Evolutionary conservation across 305 asterid species (phyloP), one percentile per base, ranked within the genome.

Genomic region (Fraxinus albicans): DNA sequence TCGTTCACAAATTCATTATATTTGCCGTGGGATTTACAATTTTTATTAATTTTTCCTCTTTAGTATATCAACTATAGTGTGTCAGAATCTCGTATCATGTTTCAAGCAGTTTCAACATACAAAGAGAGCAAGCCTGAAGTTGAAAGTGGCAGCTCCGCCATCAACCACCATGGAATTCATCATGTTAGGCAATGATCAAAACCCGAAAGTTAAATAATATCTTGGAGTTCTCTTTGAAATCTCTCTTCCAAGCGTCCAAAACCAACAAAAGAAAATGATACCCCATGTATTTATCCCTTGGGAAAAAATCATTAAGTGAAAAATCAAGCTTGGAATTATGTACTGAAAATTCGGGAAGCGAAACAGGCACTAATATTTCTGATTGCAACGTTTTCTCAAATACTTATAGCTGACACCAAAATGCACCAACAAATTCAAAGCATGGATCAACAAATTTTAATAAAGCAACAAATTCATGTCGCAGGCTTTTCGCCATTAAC

Each of bases 341-440:
- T 88, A 94, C 96, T 10, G 97, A 92, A 63, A 90, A 87, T 77
- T 50, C 93, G 0, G 97, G 98, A 0, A 90, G 94, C 74, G 97
- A 94, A 47, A 87, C 91, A 21, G 94, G 98, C 29, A 76, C 79
- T 31, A 94, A 92, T 47, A 86, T 47, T 60, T 60, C 72, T 60
- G 15, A 21, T 21, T 60, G 29, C 33, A 7, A 12, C 72, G 8
- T 60, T 60, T 60, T 60, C 72, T 19, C 72, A 2, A 60, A 60
- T 12, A 21, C 33, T 60, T 21, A 60, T 15, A 60, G 27, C 27
- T 60, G 33, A 60, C 10, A 6, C 72, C 29, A 50, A 33, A 36
- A 15, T 34, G 78, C 44, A 19, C 34, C 33, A 31, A 31, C 23
- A 8, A 73, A 33, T 17, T 74, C 47, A 21, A 27, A 19, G 2